Conservation (phyloP, 495 filamentous ascomycete genomes). For the Letharia columbiana region DNA sequence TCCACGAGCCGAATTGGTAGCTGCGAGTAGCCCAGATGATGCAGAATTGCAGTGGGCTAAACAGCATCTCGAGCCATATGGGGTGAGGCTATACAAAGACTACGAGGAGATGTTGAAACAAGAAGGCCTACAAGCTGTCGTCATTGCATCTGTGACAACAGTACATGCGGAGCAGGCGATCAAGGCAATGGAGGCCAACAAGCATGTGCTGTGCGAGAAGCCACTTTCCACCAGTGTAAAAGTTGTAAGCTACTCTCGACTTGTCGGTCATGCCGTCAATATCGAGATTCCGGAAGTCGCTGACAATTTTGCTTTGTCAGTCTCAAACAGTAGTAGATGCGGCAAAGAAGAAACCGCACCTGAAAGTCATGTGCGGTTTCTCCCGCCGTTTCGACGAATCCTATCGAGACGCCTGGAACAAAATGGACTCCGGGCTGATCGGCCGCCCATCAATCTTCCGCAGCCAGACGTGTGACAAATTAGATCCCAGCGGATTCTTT, state of each 20-base stretch:
- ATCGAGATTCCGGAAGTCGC: no score
- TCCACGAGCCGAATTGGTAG: constrained; percentile 45
- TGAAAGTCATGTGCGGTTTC: constrained; percentile 54
- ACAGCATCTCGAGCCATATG: constrained; percentile 39
- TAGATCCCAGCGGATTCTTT: constrained; percentile 48
- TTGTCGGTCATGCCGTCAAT: background rate
- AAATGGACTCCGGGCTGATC: constrained; percentile 41
- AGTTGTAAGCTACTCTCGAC: constrained; percentile 35
- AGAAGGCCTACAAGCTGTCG: constrained; percentile 44
- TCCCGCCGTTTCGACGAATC: constrained; percentile 49
- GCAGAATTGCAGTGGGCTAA: constrained; percentile 45
- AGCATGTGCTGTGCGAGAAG: constrained; percentile 51
- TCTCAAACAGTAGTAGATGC: constrained; percentile 45
- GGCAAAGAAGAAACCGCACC: constrained; percentile 40
- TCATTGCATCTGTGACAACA: constrained; percentile 44
- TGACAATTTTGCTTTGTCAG: constrained; percentile 26
- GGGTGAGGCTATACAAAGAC: constrained; percentile 41
- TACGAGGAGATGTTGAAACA: constrained; percentile 51
- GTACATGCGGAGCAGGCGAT: constrained; percentile 51
- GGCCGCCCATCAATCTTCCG: constrained; percentile 45
- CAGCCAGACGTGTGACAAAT: constrained; percentile 50
- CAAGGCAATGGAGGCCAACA: constrained; percentile 44
- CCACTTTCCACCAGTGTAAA: constrained; percentile 40
- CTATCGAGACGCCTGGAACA: constrained; percentile 44
- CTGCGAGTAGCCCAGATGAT: constrained; percentile 42